Evolutionary conservation across 2,329 filamentous ascomycete genomes (phyloP).

Genomic region (Penicillium glabrum): DNA sequence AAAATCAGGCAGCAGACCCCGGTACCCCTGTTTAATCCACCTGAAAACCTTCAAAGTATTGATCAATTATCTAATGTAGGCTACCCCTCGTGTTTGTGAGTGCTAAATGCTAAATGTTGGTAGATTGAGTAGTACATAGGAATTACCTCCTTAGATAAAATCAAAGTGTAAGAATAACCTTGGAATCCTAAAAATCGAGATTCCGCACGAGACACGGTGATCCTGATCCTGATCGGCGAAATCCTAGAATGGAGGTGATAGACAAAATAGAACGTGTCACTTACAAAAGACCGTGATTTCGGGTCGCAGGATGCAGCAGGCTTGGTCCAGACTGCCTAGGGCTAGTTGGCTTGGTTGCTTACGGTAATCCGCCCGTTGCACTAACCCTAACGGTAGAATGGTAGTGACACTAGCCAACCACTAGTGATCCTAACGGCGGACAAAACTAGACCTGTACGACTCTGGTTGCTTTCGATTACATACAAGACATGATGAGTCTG

Average conservation of each 20-base stretch:
- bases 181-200: background rate
- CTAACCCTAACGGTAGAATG: background rate
- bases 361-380: background rate
- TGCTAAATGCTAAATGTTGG: background rate
- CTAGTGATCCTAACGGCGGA: background rate
- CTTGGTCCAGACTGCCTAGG: background rate
- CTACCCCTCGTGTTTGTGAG: background rate
- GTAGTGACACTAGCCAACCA: background rate
- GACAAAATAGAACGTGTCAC: background rate
- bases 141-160: too few relatives aligned
- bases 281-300: background rate
- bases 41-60: background rate
- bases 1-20: background rate
- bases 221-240: background rate
- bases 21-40: background rate
- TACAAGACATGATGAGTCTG: background rate
- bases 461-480: background rate
- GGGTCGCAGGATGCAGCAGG: background rate
- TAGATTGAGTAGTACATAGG: background rate
- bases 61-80: background rate
- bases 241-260: background rate
- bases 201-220: background rate
- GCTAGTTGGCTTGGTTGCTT: background rate
- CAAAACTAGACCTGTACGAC: background rate
- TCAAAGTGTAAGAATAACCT: background rate